phyloP scores from a whole-genome alignment of 179 eudicot species.

The Corrigiola litoralis region DNA sequence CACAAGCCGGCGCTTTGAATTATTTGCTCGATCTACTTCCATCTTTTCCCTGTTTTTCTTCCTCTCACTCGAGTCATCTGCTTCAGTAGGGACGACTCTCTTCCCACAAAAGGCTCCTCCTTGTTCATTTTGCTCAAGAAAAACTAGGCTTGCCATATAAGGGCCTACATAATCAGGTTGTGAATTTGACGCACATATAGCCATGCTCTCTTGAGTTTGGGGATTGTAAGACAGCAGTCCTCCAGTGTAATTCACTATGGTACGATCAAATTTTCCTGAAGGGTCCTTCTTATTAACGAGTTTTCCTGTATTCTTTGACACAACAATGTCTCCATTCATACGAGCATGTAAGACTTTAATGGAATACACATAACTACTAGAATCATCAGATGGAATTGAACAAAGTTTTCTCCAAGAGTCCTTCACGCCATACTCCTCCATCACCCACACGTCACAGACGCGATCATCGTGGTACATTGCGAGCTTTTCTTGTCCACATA shows the following conservation, averaged over 20 bases:
- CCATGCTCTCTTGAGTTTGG: background rate
- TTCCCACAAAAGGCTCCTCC: background rate
- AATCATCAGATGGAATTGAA: background rate
- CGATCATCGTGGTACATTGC: background rate
- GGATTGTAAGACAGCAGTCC: background rate
- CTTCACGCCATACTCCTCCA: conserved; percentile 1
- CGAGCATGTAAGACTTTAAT: background rate
- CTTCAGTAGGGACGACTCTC: background rate
- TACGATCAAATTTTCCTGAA: too few species aligned
- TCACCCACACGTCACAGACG: conserved; percentile 5
- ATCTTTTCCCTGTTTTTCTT: background rate
- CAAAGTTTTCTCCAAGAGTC: conserved; percentile 10
- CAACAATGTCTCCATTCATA: background rate
- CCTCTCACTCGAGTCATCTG: background rate
- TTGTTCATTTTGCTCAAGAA: background rate
- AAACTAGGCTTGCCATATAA: conserved; percentile 2
- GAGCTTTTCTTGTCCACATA: conserved; percentile 1
- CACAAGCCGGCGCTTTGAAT: too few species aligned
- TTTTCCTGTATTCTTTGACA: background rate
- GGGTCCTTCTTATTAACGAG: too few species aligned
- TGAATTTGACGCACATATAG: background rate
- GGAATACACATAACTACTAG: background rate
- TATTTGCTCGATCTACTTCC: background rate
- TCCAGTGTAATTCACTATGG: too few species aligned
- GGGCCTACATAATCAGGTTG: conserved; percentile 11